Evolutionary conservation across 2,329 filamentous ascomycete genomes (phyloP), one percentile per base, ranked within the genome.

Genomic region (Aureobasidium sp.): DNA sequence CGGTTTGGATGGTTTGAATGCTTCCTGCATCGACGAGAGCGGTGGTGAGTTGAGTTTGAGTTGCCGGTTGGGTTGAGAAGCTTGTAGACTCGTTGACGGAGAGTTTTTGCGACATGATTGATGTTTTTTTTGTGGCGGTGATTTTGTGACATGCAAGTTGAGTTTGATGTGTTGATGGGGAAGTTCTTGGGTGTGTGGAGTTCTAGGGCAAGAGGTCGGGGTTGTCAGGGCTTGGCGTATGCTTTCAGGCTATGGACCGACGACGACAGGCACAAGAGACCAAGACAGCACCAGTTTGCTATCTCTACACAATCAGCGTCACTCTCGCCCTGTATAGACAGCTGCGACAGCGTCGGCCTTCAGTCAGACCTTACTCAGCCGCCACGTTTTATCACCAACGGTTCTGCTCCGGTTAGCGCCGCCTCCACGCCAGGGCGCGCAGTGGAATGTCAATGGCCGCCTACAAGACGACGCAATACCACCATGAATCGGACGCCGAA

Each of bases 401-500:
- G 49, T 53, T 23, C 47, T 50, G 47, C 49, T 11, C 37, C 51
- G 38, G 51, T 45, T 43, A 55, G 37, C 37, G 53, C 53, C 29
- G 29, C 53, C 23, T 42, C 29, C 29, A 57, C 53, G 53, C 53
- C 53, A 57, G 53, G 53, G 43, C 42, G 55, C 55, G 55, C 43
- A 23, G 55, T 49, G 43, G 42, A 58, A 58, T 58, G 55, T n/a
- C 55, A 47, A 49, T 49, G 55, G 55, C 55, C 69, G 72, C 73
- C 61, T 77, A 75, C 69, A 73, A 70, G 60, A 68, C 73, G 59
- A 67, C 73, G 38, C 57, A 85, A 63, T 91, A 90, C 74, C 84
- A 88, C 72, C 88, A 90, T 75, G 83, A 85, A 67, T 90, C 85
- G 66, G 88, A 90, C 71, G 87, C 87, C 68, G 88, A 90, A 23